Conservation (phyloP, 352 stramenopile species). For the Pythium chondricola region DNA sequence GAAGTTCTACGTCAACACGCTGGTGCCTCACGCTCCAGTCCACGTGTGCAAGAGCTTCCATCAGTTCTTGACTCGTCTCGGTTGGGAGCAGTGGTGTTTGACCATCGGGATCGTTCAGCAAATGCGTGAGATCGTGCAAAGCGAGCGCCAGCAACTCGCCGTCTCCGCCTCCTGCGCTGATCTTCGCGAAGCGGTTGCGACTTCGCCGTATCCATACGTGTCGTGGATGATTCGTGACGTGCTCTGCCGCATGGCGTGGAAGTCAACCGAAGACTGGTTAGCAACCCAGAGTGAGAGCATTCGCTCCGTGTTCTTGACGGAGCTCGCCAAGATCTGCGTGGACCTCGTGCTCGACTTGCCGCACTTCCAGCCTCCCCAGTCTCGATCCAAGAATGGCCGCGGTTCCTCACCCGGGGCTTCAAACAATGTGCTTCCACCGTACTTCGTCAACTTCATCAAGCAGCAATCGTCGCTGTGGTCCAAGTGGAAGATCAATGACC, state of each 20-base stretch:
- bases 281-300: constrained; percentile 42
- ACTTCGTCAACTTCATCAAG: constrained; percentile 86
- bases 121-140: constrained; percentile 71
- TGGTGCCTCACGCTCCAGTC: constrained; percentile 66
- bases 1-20: constrained; percentile 65
- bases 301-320: constrained; percentile 58
- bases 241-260: constrained; percentile 75
- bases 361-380: constrained; percentile 47
- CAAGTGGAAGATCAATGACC: constrained; percentile 65
- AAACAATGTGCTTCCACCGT: constrained; percentile 66
- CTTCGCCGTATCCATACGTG: constrained; percentile 72
- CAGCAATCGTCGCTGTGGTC: constrained; percentile 62
- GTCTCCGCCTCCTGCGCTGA: constrained; percentile 22
- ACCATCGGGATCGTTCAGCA: constrained; percentile 78
- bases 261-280: constrained; percentile 67
- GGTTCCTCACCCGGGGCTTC: constrained; percentile 28
- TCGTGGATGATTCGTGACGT: constrained; percentile 83
- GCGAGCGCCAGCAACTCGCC: constrained; percentile 43
- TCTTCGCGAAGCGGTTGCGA: constrained; percentile 19
- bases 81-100: constrained; percentile 81
- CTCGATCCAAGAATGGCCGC: constrained; percentile 25
- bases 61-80: constrained; percentile 71
- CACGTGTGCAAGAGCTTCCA: constrained; percentile 80
- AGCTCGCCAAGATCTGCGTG: constrained; percentile 70
- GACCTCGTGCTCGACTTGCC: constrained; percentile 72